Evolutionary conservation across 352 stramenopile genomes (phyloP).

Genomic region (Phytophthora multivora): DNA sequence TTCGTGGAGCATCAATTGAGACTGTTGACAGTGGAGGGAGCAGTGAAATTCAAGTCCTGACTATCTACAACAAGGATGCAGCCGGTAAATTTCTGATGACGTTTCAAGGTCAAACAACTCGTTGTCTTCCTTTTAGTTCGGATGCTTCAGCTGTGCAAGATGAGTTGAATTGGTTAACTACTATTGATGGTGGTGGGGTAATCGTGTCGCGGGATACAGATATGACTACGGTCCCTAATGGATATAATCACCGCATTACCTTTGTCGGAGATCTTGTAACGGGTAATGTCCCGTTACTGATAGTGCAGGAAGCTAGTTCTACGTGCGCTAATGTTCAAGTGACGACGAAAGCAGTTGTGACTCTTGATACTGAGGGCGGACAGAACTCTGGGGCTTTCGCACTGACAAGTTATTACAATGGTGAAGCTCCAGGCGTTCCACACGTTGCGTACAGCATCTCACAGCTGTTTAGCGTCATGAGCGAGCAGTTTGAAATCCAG

Average conservation of each 20-base stretch:
- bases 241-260: conserved; percentile 66
- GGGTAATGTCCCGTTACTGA: conserved; percentile 50
- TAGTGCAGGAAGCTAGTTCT: conserved; percentile 5
- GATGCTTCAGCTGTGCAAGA: conserved; percentile 25
- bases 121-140: conserved; percentile 47
- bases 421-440: conserved; percentile 42
- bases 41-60: conserved; percentile 63
- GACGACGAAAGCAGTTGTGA: conserved; percentile 27
- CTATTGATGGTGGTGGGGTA: conserved; percentile 47
- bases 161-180: conserved; percentile 34
- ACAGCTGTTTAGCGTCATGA: conserved; percentile 72
- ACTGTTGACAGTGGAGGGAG: conserved; percentile 58
- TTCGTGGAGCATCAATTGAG: conserved; percentile 47
- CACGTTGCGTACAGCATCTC: conserved; percentile 65
- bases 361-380: conserved; percentile 29
- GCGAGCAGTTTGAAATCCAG: conserved; percentile 76
- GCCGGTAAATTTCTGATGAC: conserved; percentile 48
- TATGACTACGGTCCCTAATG: conserved; percentile 44
- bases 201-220: conserved; percentile 54
- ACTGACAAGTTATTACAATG: conserved; percentile 50
- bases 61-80: conserved; percentile 29
- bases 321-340: conserved; percentile 6
- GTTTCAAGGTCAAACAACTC: conserved; percentile 46
- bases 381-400: conserved; percentile 42
- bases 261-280: conserved; percentile 67